Evolutionary conservation across 202 grass and related monocot genomes (phyloP).

Genomic region (Setaria viridis): DNA sequence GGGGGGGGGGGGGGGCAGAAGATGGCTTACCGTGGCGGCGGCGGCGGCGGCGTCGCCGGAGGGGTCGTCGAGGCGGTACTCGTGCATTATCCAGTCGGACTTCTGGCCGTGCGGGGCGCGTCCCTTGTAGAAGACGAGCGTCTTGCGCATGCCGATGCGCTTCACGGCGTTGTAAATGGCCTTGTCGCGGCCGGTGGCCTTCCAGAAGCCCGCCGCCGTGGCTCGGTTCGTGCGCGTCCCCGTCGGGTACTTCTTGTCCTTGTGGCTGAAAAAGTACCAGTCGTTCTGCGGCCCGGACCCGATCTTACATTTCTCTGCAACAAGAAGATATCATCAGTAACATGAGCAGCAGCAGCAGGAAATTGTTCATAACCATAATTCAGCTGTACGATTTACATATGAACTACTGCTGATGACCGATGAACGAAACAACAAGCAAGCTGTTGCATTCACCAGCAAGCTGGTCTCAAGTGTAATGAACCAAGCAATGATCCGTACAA

Average conservation of each 20-base stretch:
- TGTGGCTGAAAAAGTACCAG: constrained; percentile 99
- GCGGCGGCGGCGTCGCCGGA: constrained; percentile 28
- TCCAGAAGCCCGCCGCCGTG: constrained; percentile 91
- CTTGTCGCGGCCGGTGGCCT: constrained; percentile 97
- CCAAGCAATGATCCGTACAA: no score
- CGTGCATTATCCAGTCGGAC: constrained; percentile 99
- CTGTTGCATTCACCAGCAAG: not conserved
- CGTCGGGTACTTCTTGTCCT: constrained; percentile 99
- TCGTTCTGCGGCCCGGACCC: constrained; percentile 93
- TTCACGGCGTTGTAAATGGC: constrained; percentile 83
- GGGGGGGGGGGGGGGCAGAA: not conserved
- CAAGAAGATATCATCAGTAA: not conserved
- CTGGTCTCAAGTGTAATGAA: no score
- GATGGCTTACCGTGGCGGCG: constrained; percentile 11
- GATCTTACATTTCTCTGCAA: constrained; percentile 87
- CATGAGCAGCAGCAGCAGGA: no score
- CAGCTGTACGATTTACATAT: not conserved
- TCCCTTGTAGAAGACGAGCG: constrained; percentile 98
- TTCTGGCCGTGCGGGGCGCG: constrained; percentile 91
- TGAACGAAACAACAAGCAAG: not conserved
- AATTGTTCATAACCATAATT: not conserved
- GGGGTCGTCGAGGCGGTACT: constrained; percentile 89
- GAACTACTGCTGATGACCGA: not conserved
- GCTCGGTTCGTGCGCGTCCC: constrained; percentile 92
- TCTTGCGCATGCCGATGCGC: constrained; percentile 98